phyloP scores from a whole-genome alignment of 495 filamentous ascomycete genomes.

The Trypethelium eluteriae region DNA sequence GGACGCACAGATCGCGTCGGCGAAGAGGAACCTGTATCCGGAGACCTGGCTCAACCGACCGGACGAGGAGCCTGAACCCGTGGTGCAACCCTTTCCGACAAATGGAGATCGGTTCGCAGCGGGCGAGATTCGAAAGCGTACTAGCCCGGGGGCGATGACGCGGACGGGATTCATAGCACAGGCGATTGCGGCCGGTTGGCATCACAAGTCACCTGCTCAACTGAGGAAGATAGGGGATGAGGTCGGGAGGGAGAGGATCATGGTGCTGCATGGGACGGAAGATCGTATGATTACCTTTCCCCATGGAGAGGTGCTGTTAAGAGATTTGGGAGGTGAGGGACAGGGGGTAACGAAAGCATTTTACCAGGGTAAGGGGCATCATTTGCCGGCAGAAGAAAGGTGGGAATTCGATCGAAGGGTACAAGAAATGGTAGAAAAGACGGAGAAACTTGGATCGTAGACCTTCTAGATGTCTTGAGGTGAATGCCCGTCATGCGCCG shows the following conservation, averaged over 20 bases:
- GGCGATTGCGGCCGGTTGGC: slow-evolving; percentile 70
- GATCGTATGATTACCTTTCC: slow-evolving; percentile 67
- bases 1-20: slow-evolving; percentile 47
- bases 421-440: slow-evolving; percentile 44
- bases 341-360: slow-evolving; percentile 45
- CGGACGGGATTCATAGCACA: slow-evolving; percentile 66
- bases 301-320: slow-evolving; percentile 40
- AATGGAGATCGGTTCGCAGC: slow-evolving; percentile 75
- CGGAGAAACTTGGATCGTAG: slow-evolving; percentile 13
- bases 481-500: neutral
- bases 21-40: slow-evolving; percentile 55
- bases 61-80: slow-evolving; percentile 47
- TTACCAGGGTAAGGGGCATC: slow-evolving; percentile 63
- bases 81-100: slow-evolving; percentile 50
- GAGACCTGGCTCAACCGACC: slow-evolving; percentile 50
- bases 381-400: slow-evolving; percentile 54
- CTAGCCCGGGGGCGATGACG: slow-evolving; percentile 47
- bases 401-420: slow-evolving; percentile 53
- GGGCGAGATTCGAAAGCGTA: slow-evolving; percentile 61
- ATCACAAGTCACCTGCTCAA: slow-evolving; percentile 60
- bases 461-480: neutral
- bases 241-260: slow-evolving; percentile 63
- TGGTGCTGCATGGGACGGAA: slow-evolving; percentile 62
- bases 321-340: slow-evolving; percentile 39
- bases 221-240: slow-evolving; percentile 53